phyloP scores from a whole-genome alignment of 805 yeast species.

The Starmerella davenportii region DNA sequence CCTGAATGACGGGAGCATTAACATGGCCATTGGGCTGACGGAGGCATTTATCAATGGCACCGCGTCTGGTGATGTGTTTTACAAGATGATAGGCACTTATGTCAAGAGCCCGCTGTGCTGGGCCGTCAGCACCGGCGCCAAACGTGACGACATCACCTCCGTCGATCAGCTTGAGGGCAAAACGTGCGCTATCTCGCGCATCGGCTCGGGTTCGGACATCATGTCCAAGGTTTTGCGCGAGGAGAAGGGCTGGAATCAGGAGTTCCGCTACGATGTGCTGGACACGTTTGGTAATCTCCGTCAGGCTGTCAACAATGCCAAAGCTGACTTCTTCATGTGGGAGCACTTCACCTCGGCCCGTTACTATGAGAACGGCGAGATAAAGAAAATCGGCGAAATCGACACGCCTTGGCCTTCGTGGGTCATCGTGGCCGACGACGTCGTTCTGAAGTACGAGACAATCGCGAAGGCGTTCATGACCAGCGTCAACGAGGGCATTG shows the following conservation, averaged over 20 bases:
- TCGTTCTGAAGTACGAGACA: slow-evolving; percentile 17
- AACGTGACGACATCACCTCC: slow-evolving; percentile 38
- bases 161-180: slow-evolving; percentile 37
- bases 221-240: slow-evolving; percentile 74
- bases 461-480: slow-evolving; percentile 28
- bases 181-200: slow-evolving; percentile 62
- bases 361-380: slow-evolving; percentile 63
- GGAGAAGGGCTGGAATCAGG: slow-evolving; percentile 31
- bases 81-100: slow-evolving; percentile 60
- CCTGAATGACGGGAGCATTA: slow-evolving; percentile 39
- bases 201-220: slow-evolving; percentile 82
- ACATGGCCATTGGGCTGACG: slow-evolving; percentile 73
- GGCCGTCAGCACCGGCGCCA: slow-evolving; percentile 67
- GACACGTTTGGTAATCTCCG: slow-evolving; percentile 59
- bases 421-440: slow-evolving; percentile 46
- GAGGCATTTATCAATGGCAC: slow-evolving; percentile 79
- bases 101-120: slow-evolving; percentile 76
- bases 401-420: slow-evolving; percentile 96
- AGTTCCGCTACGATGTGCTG: slow-evolving; percentile 36
- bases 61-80: slow-evolving; percentile 48
- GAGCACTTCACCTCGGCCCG: slow-evolving; percentile 77
- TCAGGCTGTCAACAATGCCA: slow-evolving; percentile 50
- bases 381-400: slow-evolving; percentile 69
- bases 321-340: slow-evolving; percentile 84
- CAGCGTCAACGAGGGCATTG: slow-evolving; percentile 50